phyloP scores from a whole-genome alignment of 2,329 filamentous ascomycete genomes.

The Arthrinium phaeospermum region DNA sequence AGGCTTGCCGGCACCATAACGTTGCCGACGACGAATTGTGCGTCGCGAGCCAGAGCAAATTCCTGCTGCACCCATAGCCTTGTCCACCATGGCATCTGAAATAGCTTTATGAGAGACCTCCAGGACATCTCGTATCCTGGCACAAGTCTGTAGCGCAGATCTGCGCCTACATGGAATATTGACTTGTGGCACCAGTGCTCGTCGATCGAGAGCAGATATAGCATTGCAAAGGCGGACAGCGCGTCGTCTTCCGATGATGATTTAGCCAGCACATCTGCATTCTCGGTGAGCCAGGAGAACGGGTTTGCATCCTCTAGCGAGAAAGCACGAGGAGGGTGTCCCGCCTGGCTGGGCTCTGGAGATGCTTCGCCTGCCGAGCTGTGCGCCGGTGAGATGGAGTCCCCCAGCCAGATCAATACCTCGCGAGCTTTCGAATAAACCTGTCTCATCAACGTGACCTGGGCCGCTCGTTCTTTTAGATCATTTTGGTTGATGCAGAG shows the following conservation, averaged over 20 bases:
- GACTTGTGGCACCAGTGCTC: slow-evolving; percentile 15
- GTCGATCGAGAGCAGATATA: slow-evolving; percentile 15
- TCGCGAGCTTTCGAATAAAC: slow-evolving; percentile 21
- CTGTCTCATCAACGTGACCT: slow-evolving; percentile 23
- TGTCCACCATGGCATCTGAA: slow-evolving; percentile 21
- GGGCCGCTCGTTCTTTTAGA: slow-evolving; percentile 2
- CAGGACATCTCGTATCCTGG: slow-evolving; percentile 14
- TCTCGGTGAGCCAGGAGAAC: slow-evolving; percentile 1
- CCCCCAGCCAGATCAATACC: slow-evolving; percentile 21
- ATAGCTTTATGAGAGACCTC: slow-evolving; percentile 18
- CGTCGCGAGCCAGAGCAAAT: slow-evolving; percentile 17
- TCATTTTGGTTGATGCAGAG: slow-evolving; percentile 27
- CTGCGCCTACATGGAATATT: slow-evolving; percentile 15
- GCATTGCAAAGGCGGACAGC: background rate
- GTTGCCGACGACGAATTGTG: slow-evolving; percentile 20
- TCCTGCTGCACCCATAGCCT: slow-evolving; percentile 25
- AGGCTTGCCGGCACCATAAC: slow-evolving; percentile 5
- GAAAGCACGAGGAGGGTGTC: background rate
- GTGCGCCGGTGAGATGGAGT: background rate
- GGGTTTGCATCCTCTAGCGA: background rate
- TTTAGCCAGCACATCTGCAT: background rate
- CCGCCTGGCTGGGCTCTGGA: background rate
- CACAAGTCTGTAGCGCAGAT: slow-evolving; percentile 8
- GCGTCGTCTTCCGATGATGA: background rate
- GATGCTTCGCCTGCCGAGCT: background rate